phyloP scores from a whole-genome alignment of 2,329 filamentous ascomycete genomes.

The Aspergillus caelatus region DNA sequence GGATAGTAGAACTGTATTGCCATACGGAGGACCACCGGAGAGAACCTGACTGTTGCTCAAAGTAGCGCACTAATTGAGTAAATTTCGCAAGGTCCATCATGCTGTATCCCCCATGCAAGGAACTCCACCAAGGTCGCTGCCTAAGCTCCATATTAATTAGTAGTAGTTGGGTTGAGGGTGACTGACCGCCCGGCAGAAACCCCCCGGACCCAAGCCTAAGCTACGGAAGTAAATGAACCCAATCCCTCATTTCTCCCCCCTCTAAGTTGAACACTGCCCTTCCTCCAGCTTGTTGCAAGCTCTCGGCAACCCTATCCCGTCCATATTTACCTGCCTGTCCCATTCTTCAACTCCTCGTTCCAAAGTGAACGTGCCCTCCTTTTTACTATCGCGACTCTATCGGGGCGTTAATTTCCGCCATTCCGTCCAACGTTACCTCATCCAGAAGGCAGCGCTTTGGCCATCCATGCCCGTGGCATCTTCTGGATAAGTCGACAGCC shows the following conservation, averaged over 20 bases:
- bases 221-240: constrained; percentile 2
- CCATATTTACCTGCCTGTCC: constrained; percentile 5
- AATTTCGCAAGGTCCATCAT: background rate
- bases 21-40: background rate
- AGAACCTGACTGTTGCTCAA: background rate
- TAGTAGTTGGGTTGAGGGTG: background rate
- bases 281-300: constrained; percentile 10
- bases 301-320: constrained; percentile 1
- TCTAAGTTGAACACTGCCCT: background rate
- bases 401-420: background rate
- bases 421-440: constrained; percentile 6
- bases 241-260: constrained; percentile 8
- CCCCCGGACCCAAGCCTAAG: constrained; percentile 1
- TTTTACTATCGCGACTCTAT: background rate
- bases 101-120: background rate
- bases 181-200: constrained; percentile 22
- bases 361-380: background rate
- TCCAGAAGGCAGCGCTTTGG: constrained; percentile 24
- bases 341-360: background rate
- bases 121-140: background rate
- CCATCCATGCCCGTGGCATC: constrained; percentile 32
- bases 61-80: background rate
- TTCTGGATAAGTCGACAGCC: constrained; percentile 27
- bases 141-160: background rate
- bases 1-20: background rate